Evolutionary conservation across 2,329 filamentous ascomycete species (phyloP).

Genomic region (Nakataea oryzae): DNA sequence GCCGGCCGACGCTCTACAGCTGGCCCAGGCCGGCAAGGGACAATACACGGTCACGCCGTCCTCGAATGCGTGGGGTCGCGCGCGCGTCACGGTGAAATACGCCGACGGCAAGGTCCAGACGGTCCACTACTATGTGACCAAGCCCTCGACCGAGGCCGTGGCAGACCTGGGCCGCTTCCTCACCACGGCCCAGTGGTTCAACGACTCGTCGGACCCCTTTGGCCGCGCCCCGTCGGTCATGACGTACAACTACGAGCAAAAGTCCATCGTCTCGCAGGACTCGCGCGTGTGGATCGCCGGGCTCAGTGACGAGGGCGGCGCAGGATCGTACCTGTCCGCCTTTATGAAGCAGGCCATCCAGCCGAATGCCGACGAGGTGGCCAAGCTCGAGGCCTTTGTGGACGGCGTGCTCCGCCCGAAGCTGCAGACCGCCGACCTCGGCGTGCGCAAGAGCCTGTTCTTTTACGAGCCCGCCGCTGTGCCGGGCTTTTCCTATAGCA

Average conservation of each 20-base stretch:
- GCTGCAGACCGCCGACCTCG: slow-evolving; percentile 34
- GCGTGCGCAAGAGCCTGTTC: slow-evolving; percentile 44
- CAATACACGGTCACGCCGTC: slow-evolving; percentile 32
- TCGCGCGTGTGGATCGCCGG: slow-evolving; percentile 47
- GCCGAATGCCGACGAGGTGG: slow-evolving; percentile 35
- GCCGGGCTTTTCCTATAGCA: slow-evolving; percentile 31
- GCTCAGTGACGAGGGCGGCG: slow-evolving; percentile 48
- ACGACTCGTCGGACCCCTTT: slow-evolving; percentile 40
- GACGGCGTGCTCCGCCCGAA: slow-evolving; percentile 37
- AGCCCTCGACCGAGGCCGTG: slow-evolving; percentile 30
- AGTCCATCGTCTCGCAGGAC: slow-evolving; percentile 31
- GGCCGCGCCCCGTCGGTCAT: slow-evolving; percentile 42
- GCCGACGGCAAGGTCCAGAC: slow-evolving; percentile 35
- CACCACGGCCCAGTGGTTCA: slow-evolving; percentile 42
- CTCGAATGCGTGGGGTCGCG: slow-evolving; percentile 35
- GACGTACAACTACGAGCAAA: slow-evolving; percentile 41
- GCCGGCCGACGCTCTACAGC: slow-evolving; percentile 18
- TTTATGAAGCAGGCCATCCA: slow-evolving; percentile 42
- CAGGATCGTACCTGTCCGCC: slow-evolving; percentile 43
- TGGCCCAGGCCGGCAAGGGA: background rate
- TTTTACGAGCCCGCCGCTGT: slow-evolving; percentile 38
- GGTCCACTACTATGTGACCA: slow-evolving; percentile 46
- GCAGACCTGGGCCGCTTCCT: slow-evolving; percentile 39
- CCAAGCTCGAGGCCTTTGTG: slow-evolving; percentile 42
- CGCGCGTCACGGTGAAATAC: slow-evolving; percentile 35